A percentile compares a stretch with the other conserved stretches of the same genome.
These are phyloP conservation scores for Ceratobasidium sp. DNA, from an alignment of 1,284 basidiomycete genomes.

Conservation along the genomic window DNA sequence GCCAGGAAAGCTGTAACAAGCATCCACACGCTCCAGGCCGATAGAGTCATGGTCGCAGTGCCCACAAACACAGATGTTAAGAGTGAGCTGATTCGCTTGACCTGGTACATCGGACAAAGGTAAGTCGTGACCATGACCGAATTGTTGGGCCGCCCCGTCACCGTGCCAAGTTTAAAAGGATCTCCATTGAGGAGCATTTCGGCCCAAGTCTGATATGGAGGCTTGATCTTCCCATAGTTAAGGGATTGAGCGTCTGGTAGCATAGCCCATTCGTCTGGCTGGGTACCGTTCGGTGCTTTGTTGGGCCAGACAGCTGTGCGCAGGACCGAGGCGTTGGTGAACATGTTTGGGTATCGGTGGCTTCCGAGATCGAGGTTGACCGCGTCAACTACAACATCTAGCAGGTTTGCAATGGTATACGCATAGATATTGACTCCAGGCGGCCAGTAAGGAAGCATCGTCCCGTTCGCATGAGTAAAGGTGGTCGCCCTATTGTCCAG, in stretches of 20 bases:
- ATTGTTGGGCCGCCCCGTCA: background rate
- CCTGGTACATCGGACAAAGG: slow-evolving; percentile 24
- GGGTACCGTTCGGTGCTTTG: background rate
- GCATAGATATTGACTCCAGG: background rate
- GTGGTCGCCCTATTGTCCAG: background rate
- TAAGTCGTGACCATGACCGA: slow-evolving; percentile 12
- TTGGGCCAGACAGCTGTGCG: background rate
- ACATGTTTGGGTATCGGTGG: background rate
- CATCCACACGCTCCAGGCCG: slow-evolving; percentile 33
- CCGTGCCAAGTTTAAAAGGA: background rate
- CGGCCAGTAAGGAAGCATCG: background rate
- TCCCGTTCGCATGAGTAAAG: slow-evolving; percentile 12
- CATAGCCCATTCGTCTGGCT: background rate
- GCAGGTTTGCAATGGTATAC: background rate
- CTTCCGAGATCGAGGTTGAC: slow-evolving; percentile 33
- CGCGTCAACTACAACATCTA: background rate
- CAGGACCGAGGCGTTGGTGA: background rate
- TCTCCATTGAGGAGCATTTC: slow-evolving; percentile 1
- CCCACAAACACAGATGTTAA: slow-evolving; percentile 28
- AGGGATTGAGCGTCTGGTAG: background rate
- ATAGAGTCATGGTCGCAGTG: slow-evolving; percentile 18
- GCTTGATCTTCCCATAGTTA: slow-evolving; percentile 1
- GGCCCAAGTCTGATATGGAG: slow-evolving; percentile 31
- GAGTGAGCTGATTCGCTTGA: slow-evolving; percentile 2
- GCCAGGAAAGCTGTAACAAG: slow-evolving; percentile 11